Conservation (phyloP, 176 grass and related monocot species). For the Cenchrus fungigraminus region DNA sequence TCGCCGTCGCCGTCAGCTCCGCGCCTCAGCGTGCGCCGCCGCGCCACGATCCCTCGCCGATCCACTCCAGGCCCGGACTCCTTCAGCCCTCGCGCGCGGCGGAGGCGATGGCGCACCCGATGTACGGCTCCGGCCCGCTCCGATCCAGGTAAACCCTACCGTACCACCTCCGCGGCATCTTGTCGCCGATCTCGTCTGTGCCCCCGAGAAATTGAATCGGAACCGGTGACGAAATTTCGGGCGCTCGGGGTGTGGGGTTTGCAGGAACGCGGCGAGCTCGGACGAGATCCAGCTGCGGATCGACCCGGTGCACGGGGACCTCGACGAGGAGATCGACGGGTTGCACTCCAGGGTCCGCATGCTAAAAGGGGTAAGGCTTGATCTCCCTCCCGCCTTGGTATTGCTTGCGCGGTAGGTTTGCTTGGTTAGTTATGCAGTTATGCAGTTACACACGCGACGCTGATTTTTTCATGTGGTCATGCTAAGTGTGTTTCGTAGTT, state of each 20-base stretch:
- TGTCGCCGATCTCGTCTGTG: neutral
- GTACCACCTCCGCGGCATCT: neutral
- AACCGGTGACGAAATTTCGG: neutral
- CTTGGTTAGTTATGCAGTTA: too few relatives aligned
- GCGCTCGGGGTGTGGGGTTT: neutral
- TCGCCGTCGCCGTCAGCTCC: neutral
- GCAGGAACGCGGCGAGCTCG: conserved; percentile 54
- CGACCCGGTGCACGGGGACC: conserved; percentile 65
- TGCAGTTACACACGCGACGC: neutral
- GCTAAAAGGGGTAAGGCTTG: conserved; percentile 59
- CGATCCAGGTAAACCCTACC: conserved; percentile 66
- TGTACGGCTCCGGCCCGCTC: conserved; percentile 63
- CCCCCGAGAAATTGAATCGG: neutral
- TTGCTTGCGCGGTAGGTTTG: neutral
- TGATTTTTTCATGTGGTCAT: neutral
- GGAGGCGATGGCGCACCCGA: conserved; percentile 58
- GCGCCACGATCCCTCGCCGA: neutral
- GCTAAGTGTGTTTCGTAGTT: neutral
- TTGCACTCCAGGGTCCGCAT: conserved; percentile 55
- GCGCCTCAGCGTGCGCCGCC: neutral
- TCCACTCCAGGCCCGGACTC: neutral
- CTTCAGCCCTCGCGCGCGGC: neutral
- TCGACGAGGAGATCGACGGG: conserved; percentile 76
- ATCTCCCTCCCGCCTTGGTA: neutral
- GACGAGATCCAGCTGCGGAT: conserved; percentile 86